Evolutionary conservation across 805 yeast genomes (phyloP), one percentile per base, ranked within the genome.

Genomic region (Candida tammaniensis): DNA sequence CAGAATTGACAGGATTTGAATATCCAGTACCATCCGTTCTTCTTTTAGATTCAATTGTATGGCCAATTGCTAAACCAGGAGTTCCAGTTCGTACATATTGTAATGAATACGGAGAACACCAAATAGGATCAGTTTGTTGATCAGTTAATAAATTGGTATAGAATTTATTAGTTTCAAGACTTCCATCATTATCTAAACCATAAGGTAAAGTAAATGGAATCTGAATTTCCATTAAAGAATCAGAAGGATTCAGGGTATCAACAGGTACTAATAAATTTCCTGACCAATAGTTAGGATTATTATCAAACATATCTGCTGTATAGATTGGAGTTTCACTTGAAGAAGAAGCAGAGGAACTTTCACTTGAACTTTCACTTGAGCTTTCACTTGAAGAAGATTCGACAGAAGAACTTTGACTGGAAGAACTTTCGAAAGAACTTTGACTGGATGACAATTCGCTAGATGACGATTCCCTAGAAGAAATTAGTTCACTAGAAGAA

Each of bases 101-200:
- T 24, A 79, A 55, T 3, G 74, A 66, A 51, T 81, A 84, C 14
- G 94, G 93, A 47, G 76, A 78, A 6, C 80, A 68, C 60, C 72
- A 83, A 3, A 71, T 72, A 24, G 76, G 70, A 32, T 68, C 62
- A 16, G 64, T 58, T 55, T 78, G 86, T 32, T 55, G 57, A 15
- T 67, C 81, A 16, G 81, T 60, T 43, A 79, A 59, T 47, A 82
- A 49, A 53, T 85, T 84, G 24, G 77, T 74, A 58, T 76, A 82
- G 55, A 84, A 85, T 58, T 82, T 84, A 65, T 85, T 84, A 15
- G 95, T 86, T 48, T 79, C 77, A 40, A n/a, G n/a, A n/a, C 69
- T 72, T 4, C 39, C 43, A 21, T 74, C 75, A 3, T 46, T 46
- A 13, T 41, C 44, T 23, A 75, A 77, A 27, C 64, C 64, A 29